Percentiles rank a stretch among this genome's conserved stretches.
Conservation (phyloP, 345 rosid genomes). For the Lepidium sativum region DNA sequence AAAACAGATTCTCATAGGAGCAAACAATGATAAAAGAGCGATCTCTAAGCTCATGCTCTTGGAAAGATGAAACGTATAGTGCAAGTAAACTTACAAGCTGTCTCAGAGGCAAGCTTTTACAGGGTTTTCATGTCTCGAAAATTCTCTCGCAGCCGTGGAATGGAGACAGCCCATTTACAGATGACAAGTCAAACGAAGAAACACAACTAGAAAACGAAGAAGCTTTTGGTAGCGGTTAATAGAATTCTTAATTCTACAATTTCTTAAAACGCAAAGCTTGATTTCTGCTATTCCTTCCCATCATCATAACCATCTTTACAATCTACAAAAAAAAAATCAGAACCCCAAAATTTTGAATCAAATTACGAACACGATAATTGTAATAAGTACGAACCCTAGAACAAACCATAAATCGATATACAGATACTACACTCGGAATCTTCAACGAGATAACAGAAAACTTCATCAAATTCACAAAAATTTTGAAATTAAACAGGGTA, state of each 20-base stretch:
- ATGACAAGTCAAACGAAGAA: constrained; percentile 11
- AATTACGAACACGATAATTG: not conserved
- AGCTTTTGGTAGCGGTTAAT: not conserved
- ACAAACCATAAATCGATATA: not conserved
- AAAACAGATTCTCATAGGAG: not conserved
- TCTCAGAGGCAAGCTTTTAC: constrained; percentile 76
- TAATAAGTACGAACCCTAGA: constrained; percentile 5
- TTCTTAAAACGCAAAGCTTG: not conserved
- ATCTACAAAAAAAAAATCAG: constrained; percentile 1
- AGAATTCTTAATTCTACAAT: not conserved
- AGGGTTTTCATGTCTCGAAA: constrained; percentile 76
- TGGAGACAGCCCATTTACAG: constrained; percentile 91
- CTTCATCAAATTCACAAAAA: not conserved
- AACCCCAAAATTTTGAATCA: not conserved
- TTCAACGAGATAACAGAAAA: not conserved
- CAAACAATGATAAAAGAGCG: not conserved
- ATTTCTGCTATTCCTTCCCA: not conserved
- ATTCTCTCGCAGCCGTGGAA: constrained; percentile 60
- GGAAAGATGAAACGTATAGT: not conserved
- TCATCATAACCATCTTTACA: constrained; percentile 7
- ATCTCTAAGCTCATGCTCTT: not conserved
- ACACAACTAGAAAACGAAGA: not conserved
- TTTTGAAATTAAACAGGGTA: not conserved
- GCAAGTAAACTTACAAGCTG: constrained; percentile 69
- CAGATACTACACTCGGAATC: not conserved